Percentiles rank a stretch among this genome's conserved stretches.
Conservation (phyloP, 2,329 filamentous ascomycete species). For the Fusarium pseudoanthophilum region DNA sequence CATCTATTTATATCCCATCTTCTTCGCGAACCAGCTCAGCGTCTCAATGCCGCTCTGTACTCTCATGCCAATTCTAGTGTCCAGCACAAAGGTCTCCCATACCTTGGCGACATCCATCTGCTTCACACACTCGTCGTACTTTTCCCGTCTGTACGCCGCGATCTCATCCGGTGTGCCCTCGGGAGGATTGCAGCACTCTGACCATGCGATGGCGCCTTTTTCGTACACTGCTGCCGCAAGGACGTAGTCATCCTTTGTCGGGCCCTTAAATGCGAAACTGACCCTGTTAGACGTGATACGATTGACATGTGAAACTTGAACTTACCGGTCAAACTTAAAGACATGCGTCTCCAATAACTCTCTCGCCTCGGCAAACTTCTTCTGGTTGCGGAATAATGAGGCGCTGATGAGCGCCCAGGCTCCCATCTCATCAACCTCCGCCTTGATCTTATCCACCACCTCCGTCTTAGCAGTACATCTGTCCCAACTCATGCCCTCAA, state of each 20-base stretch:
- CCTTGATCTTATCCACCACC: conserved; percentile 57
- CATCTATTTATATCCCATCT: conserved; percentile 51
- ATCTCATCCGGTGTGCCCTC: conserved; percentile 46
- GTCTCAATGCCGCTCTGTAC: conserved; percentile 76
- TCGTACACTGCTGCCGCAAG: conserved; percentile 85
- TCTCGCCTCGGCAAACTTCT: conserved; percentile 72
- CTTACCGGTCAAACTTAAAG: conserved; percentile 70
- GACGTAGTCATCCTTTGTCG: conserved; percentile 74
- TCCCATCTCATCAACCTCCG: conserved; percentile 69
- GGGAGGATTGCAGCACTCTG: conserved; percentile 64
- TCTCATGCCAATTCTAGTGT: conserved; percentile 79
- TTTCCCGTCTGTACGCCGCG: conserved; percentile 55
- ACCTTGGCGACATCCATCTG: conserved; percentile 74
- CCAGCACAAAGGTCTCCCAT: conserved; percentile 79
- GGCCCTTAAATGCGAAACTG: conserved; percentile 66
- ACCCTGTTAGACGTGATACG: background rate
- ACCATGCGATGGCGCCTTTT: conserved; percentile 84
- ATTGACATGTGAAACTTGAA: conserved; percentile 46
- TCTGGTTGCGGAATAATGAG: conserved; percentile 72
- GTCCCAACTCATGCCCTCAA: conserved; percentile 72
- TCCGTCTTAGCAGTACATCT: conserved; percentile 65
- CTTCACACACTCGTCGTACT: conserved; percentile 69
- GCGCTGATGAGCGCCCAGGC: conserved; percentile 75
- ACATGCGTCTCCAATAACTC: conserved; percentile 71
- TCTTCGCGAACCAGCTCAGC: conserved; percentile 63